These are phyloP conservation scores for Hyphodiscus sp. DNA, from an alignment of 2,329 filamentous ascomycete species.

Conservation along the genomic window DNA sequence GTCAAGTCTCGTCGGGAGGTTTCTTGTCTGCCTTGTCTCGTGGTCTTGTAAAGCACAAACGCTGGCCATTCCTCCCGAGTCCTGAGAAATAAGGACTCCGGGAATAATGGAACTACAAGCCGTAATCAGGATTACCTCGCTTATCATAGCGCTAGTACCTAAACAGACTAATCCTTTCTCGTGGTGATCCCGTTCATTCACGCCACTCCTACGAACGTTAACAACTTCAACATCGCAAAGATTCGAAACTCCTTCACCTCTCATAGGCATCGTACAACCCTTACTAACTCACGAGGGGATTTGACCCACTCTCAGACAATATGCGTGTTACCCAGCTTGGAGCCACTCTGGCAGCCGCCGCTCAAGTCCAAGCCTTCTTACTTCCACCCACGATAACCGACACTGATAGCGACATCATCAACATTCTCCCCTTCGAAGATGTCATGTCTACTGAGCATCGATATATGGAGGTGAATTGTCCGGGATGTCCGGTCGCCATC, in stretches of 20 bases:
- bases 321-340: constrained; percentile 23
- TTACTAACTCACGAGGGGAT: background rate
- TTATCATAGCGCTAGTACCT: too few species aligned
- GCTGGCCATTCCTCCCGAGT: too few species aligned
- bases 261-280: background rate
- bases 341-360: constrained; percentile 15
- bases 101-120: too few species aligned
- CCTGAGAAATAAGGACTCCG: too few species aligned
- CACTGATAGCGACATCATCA: constrained; percentile 38
- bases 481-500: constrained; percentile 42
- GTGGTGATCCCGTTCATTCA: too few species aligned
- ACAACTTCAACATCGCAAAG: background rate
- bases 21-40: too few species aligned
- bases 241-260: background rate
- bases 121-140: too few species aligned
- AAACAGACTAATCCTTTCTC: too few species aligned
- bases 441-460: constrained; percentile 33
- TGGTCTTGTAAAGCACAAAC: too few species aligned
- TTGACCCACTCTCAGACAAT: background rate
- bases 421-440: constrained; percentile 34
- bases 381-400: constrained; percentile 44
- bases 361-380: constrained; percentile 44
- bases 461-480: constrained; percentile 45
- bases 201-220: background rate
- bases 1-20: too few species aligned